Evolutionary conservation across 192 early-diverging fungal genomes (phyloP).

Genomic region (Nowakowskiella sp.): DNA sequence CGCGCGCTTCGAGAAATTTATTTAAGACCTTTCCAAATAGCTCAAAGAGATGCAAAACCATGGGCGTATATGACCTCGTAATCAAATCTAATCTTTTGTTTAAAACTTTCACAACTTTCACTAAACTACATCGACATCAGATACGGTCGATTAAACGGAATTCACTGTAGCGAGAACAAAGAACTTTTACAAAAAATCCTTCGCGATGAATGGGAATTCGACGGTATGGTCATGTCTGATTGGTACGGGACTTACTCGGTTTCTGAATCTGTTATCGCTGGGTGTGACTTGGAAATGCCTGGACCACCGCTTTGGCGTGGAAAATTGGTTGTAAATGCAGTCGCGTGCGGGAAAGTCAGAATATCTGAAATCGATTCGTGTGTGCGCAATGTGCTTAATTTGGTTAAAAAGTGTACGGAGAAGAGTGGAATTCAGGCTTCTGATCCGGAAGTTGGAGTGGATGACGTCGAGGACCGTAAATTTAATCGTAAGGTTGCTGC

Average conservation of each 20-base stretch:
- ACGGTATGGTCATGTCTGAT: slow-evolving; percentile 11
- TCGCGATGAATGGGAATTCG: slow-evolving; percentile 17
- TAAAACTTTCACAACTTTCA: too few species aligned
- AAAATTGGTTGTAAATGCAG: slow-evolving; percentile 2
- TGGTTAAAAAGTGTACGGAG: background rate
- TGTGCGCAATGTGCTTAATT: background rate
- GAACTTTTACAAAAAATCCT: slow-evolving; percentile 6
- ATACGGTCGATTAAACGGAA: slow-evolving; percentile 9
- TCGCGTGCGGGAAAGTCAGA: slow-evolving; percentile 5
- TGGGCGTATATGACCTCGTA: slow-evolving; percentile 4
- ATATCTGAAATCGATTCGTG: background rate
- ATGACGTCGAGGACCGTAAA: background rate
- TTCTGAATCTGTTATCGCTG: slow-evolving; percentile 4
- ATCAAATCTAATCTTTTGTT: too few species aligned
- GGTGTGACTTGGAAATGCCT: slow-evolving; percentile 17
- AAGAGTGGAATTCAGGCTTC: background rate
- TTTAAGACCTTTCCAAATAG: background rate
- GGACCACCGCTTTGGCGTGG: slow-evolving; percentile 1
- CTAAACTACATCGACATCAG: too few species aligned
- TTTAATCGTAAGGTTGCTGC: background rate
- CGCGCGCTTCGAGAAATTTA: background rate
- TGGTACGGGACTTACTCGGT: slow-evolving; percentile 10
- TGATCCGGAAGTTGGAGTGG: background rate
- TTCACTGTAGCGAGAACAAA: slow-evolving; percentile 7
- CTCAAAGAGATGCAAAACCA: background rate